Percentiles rank a stretch among this genome's conserved stretches.
Evolutionary conservation across 495 filamentous ascomycete species (phyloP).

Genomic region (Platismatia glauca): DNA sequence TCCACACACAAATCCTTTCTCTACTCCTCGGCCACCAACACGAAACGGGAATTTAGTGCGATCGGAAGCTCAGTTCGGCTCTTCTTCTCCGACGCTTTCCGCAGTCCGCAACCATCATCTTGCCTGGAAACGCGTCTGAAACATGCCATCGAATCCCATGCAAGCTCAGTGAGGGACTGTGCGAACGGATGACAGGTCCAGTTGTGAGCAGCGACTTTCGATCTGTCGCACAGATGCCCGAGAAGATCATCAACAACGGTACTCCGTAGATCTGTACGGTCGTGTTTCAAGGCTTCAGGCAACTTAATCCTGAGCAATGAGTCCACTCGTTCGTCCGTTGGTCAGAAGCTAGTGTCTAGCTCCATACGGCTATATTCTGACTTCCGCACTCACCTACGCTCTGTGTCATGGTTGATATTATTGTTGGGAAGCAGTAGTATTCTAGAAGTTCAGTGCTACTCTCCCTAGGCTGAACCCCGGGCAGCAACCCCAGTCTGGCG

Average conservation of each 20-base stretch:
- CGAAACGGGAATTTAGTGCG: background rate
- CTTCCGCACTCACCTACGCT: too few species aligned
- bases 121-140: background rate
- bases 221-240: background rate
- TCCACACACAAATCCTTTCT: background rate
- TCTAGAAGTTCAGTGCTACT: too few species aligned
- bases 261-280: background rate
- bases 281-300: too few species aligned
- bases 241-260: background rate
- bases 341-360: background rate
- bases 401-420: too few species aligned
- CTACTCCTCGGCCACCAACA: background rate
- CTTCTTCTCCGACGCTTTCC: background rate
- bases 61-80: background rate
- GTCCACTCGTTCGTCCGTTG: background rate
- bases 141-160: background rate
- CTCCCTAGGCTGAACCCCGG: too few species aligned
- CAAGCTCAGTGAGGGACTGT: too few species aligned
- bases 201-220: background rate
- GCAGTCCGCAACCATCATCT: background rate
- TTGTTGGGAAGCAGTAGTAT: too few species aligned
- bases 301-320: background rate
- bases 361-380: background rate
- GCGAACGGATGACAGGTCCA: background rate
- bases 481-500: too few species aligned